These are phyloP conservation scores for Porphyrellus cyaneotinctus DNA, from an alignment of 768 basidiomycete genomes.

Conservation along the genomic window DNA sequence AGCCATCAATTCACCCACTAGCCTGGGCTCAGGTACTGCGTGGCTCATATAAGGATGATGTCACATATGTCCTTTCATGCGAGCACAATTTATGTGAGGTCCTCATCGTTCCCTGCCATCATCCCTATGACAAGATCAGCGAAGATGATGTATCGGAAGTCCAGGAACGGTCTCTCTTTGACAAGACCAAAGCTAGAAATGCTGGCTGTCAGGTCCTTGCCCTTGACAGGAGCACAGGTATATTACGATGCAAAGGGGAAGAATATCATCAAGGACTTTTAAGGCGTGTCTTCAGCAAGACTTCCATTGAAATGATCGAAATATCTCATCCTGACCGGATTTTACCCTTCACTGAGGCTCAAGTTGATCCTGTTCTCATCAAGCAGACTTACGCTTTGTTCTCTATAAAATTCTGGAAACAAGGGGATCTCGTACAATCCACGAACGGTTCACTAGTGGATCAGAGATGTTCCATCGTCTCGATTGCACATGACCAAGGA, in stretches of 20 bases:
- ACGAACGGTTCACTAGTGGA: neutral
- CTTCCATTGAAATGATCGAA: neutral
- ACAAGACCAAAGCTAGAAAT: neutral
- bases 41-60: neutral
- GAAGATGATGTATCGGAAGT: neutral
- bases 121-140: too few relatives aligned
- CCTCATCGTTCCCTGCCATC: neutral
- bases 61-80: neutral
- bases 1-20: neutral
- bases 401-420: neutral
- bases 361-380: neutral
- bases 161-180: neutral
- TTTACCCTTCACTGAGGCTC: neutral
- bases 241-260: neutral
- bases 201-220: neutral
- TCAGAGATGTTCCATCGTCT: neutral
- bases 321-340: neutral
- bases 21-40: neutral
- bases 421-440: neutral
- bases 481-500: neutral
- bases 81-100: neutral
- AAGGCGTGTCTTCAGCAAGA: neutral
- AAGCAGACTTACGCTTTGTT: neutral
- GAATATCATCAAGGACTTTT: neutral
- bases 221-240: neutral